Base-by-base conservation (phyloP, 2,329 filamentous ascomycete genomes). In the Diplodia corticola region DNA sequence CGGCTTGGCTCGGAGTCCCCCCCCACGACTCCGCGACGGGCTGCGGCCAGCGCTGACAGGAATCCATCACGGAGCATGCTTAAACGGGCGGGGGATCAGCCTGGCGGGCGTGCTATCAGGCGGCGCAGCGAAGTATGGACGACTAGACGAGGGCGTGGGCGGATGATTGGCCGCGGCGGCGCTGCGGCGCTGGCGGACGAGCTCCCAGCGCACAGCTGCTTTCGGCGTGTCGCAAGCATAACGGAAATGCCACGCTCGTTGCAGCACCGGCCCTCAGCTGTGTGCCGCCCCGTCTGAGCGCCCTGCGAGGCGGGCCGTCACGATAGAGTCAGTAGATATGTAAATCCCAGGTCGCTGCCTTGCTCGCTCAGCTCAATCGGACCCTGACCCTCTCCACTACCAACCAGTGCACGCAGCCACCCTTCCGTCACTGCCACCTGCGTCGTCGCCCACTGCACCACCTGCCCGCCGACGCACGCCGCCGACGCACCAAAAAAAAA, bases 281-380 rank as follows among this genome's bases (percentile, higher is more conserved):
- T 17, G 33, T 17, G 55, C 55, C 37, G 35, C 24, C 35, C 22
- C 35, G 24, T 44, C 54, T 28, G 55, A 30, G 55, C 55, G 37
- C 24, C 40, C n/a, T 17, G 37, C 24, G 55, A 46, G 37, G 55
- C 55, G 55, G 55, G 35, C 57, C 44, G 57, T 61, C 57, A 49
- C 57, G 57, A 61, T 49, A 61, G 26, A 61, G 57, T 61, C 57
- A 61, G 57, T 61, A 61, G 57, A 61, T 61, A 61, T 61, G 57
- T 61, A 61, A 61, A 61, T 61, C 57, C 5, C 57, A 49, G 17
- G 24, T 15, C 24, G 17, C 26, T 12, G 15, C 54, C 13, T 44
- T 35, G 10, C 40, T 20, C 5, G 33, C n/a, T 7, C 40, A 44
- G 40, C 40, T 44, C 40, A 44, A 44, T n/a, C 6, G 9, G 17